These are phyloP conservation scores for Geotrichum reessii DNA, from an alignment of 1,139 yeast genomes.

Conservation along the genomic window DNA sequence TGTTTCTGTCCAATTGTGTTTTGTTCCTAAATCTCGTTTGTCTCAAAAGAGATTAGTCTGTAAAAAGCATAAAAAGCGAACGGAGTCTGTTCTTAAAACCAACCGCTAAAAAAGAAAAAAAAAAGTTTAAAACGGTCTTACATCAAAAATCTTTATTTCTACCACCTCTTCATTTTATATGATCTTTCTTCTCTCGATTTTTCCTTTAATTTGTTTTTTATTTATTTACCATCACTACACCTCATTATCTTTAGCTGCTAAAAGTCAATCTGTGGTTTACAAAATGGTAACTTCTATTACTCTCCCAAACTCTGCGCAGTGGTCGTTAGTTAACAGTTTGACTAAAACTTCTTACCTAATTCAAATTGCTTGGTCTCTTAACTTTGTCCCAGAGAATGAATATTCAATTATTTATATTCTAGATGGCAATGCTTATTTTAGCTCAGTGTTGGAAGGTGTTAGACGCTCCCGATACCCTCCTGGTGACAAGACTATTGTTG, in stretches of 20 bases:
- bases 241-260: not conserved
- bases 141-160: not conserved
- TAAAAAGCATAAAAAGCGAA: not conserved
- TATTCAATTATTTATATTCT: conserved; percentile 5
- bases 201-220: not conserved
- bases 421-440: conserved; percentile 13
- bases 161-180: not conserved
- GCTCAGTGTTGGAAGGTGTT: conserved; percentile 5
- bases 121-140: not conserved
- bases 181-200: not conserved
- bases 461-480: conserved; percentile 11
- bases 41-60: not conserved
- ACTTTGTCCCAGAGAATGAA: not conserved
- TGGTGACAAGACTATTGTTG: conserved; percentile 8
- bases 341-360: not conserved
- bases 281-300: not conserved
- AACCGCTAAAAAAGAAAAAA: not conserved
- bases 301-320: not conserved
- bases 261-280: not conserved
- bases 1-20: not conserved
- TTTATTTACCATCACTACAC: not conserved
- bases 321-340: not conserved
- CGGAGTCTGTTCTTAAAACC: not conserved
- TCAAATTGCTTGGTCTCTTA: not conserved
- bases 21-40: not conserved